Evolutionary conservation across 2,329 filamentous ascomycete species (phyloP).

Genomic region (Aureobasidium sp.): DNA sequence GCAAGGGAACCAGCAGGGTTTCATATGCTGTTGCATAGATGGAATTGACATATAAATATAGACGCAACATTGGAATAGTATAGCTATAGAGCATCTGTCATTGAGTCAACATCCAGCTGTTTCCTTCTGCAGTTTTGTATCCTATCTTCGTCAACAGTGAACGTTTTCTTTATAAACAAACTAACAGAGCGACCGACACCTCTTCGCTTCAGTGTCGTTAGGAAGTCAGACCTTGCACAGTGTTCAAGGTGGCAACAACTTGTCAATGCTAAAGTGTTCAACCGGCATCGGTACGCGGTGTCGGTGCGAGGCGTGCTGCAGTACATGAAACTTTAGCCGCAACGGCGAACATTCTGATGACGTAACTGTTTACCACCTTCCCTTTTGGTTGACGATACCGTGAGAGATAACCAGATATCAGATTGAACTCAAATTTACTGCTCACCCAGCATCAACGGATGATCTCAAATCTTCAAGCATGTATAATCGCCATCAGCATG

Average conservation of each 20-base stretch:
- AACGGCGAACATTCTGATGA: background rate
- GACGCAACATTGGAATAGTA: background rate
- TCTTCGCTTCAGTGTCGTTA: background rate
- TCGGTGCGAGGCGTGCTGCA: background rate
- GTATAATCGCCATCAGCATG: too few species aligned
- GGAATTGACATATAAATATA: background rate
- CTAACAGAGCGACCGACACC: too few species aligned
- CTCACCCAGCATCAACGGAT: background rate
- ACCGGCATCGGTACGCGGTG: background rate
- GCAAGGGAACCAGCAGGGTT: slow-evolving; percentile 55
- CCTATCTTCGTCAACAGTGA: background rate
- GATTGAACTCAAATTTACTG: background rate
- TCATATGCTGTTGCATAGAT: slow-evolving; percentile 15
- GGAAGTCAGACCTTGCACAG: background rate
- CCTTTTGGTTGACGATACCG: background rate
- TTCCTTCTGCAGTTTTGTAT: background rate
- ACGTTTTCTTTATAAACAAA: background rate
- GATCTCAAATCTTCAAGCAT: background rate
- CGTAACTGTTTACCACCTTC: background rate
- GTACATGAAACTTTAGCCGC: slow-evolving; percentile 1
- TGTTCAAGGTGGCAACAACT: background rate
- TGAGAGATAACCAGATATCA: background rate
- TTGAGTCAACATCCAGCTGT: background rate
- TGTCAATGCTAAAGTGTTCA: background rate
- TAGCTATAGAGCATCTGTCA: background rate